Evolutionary conservation across 2,329 filamentous ascomycete species (phyloP).

Genomic region (Xylaria sp.): DNA sequence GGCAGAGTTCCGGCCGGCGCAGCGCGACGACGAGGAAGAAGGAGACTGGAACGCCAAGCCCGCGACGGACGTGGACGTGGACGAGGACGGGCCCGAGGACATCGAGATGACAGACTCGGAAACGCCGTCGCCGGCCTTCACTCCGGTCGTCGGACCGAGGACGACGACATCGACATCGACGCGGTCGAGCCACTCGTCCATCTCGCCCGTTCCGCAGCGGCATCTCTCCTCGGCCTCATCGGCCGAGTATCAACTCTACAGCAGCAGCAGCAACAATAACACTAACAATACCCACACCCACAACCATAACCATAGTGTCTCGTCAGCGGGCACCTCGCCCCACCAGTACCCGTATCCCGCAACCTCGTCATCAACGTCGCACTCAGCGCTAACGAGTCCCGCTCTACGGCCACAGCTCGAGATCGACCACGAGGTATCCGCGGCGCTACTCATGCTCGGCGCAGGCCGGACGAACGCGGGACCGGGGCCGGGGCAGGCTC

Average conservation of each 20-base stretch:
- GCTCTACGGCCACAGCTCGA: slow-evolving; percentile 66
- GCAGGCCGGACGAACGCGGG: slow-evolving; percentile 49
- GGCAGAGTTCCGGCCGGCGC: slow-evolving; percentile 45
- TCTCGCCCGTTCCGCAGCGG: slow-evolving; percentile 65
- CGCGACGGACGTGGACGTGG: slow-evolving; percentile 56
- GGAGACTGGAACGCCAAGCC: slow-evolving; percentile 37
- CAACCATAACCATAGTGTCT: neutral
- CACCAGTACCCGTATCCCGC: slow-evolving; percentile 58
- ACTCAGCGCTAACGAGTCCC: slow-evolving; percentile 62
- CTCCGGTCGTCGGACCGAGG: slow-evolving; percentile 32
- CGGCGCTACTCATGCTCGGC: slow-evolving; percentile 86
- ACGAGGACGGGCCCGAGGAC: slow-evolving; percentile 56
- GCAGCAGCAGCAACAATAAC: slow-evolving; percentile 52
- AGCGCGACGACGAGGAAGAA: slow-evolving; percentile 45
- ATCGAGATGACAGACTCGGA: slow-evolving; percentile 72
- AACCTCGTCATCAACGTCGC: slow-evolving; percentile 40
- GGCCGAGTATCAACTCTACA: slow-evolving; percentile 56
- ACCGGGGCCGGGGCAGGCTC: slow-evolving; percentile 47
- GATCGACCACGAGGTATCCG: slow-evolving; percentile 81
- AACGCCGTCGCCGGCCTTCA: slow-evolving; percentile 60
- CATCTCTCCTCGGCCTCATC: slow-evolving; percentile 63
- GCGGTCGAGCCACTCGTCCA: slow-evolving; percentile 57
- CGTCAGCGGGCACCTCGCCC: neutral
- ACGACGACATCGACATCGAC: slow-evolving; percentile 44
- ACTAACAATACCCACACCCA: slow-evolving; percentile 43